Evolutionary conservation across 352 stramenopile species (phyloP), one percentile per base, ranked within the genome.

Genomic region (Phytophthora chlamydospora): DNA sequence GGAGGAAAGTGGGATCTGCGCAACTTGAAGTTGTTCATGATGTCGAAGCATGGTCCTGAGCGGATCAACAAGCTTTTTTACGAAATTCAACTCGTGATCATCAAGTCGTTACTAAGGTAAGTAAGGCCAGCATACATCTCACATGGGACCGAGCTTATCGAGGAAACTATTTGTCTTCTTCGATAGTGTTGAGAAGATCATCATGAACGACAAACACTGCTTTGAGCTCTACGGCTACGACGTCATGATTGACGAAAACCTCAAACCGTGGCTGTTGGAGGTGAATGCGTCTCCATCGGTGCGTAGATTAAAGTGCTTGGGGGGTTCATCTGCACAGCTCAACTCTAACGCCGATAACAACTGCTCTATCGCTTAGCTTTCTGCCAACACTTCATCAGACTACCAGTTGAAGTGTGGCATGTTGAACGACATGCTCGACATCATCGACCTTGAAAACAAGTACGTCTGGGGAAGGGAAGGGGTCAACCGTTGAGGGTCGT

Each of bases 131-230:
- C 32, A 40, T 19, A 11, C 29, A 16, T 32, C 6, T 34, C n/a
- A 48, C 13, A 38, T 27, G 27, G 7, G 11, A 36, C 7, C 19
- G 21, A 48, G 21, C 24, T 48, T 19, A 48, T 13, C 11, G 27
- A 31, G 27, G 27, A 31, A 31, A 31, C 27, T 0, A 31, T 8
- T 31, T 43, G 19, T 16, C 19, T 40, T 2, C 12, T 59, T 16
- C 53, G n/a, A 12, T 6, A 84, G 83, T 34, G 90, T 98, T 29
- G 91, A 98, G 71, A 93, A 97, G 57, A 86, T 96, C 57, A 98
- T 98, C 60, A 97, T 98, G 52, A 94, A 96, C 53, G 94, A 98
- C 76, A 97, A 97, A 57, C 93, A 98, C 76, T 98, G 93, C 77
- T 98, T 98, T 50, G 90, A 98, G 63, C 76, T 98, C 13, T 98